Percentiles rank a stretch among this genome's conserved stretches.
Conservation (phyloP, 768 basidiomycete species). For the Russula griseocarnosa region DNA sequence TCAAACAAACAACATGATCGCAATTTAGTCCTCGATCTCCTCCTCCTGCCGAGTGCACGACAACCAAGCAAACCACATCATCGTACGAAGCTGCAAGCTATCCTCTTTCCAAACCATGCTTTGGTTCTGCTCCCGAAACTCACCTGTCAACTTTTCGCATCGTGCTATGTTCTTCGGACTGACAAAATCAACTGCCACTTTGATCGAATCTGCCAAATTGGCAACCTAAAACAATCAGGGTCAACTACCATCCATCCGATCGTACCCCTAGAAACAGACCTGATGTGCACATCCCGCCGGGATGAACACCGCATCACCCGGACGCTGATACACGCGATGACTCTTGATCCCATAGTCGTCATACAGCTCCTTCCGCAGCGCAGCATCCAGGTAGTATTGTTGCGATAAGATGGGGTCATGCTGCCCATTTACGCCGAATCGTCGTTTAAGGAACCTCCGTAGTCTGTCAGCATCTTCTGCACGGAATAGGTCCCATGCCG, state of each 20-base stretch:
- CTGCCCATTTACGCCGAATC: slow-evolving; percentile 51
- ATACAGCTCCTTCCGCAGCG: slow-evolving; percentile 61
- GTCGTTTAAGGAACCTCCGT: slow-evolving; percentile 65
- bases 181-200: slow-evolving; percentile 93
- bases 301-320: slow-evolving; percentile 92
- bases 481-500: slow-evolving; percentile 89
- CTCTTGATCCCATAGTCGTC: slow-evolving; percentile 68
- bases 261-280: slow-evolving; percentile 42
- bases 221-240: slow-evolving; percentile 54
- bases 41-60: slow-evolving; percentile 54
- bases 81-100: slow-evolving; percentile 82
- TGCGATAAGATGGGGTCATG: slow-evolving; percentile 92
- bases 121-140: slow-evolving; percentile 89
- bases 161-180: slow-evolving; percentile 87
- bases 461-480: slow-evolving; percentile 78
- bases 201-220: slow-evolving; percentile 92
- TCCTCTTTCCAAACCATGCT: slow-evolving; percentile 91
- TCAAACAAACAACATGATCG: not conserved
- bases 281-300: slow-evolving; percentile 93
- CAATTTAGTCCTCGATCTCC: slow-evolving; percentile 27
- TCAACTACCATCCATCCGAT: not conserved
- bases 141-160: slow-evolving; percentile 79
- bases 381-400: slow-evolving; percentile 74
- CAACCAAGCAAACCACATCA: slow-evolving; percentile 94
- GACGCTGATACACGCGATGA: slow-evolving; percentile 82